Percentiles rank a stretch among this genome's conserved stretches.
These are phyloP conservation scores for Penicillium sp. DNA, from an alignment of 2,329 filamentous ascomycete species.

Conservation along the genomic window DNA sequence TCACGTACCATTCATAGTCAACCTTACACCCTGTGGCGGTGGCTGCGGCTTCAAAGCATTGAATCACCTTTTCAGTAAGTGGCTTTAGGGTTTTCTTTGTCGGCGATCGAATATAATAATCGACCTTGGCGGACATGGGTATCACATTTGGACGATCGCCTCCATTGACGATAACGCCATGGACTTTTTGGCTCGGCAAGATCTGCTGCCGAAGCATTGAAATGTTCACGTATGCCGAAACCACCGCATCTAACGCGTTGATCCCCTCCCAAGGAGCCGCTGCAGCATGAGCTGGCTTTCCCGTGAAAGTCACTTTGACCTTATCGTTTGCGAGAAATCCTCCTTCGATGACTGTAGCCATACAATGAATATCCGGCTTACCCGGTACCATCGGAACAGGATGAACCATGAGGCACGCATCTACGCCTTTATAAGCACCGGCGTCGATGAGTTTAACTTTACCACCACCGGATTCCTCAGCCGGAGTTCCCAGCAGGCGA, in stretches of 20 bases:
- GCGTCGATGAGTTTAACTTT: slow-evolving; percentile 45
- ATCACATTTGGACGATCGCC: slow-evolving; percentile 62
- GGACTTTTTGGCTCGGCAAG: slow-evolving; percentile 54
- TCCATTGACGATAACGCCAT: slow-evolving; percentile 58
- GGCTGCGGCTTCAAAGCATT: slow-evolving; percentile 39
- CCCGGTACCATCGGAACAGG: slow-evolving; percentile 32
- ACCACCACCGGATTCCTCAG: slow-evolving; percentile 41
- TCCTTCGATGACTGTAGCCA: slow-evolving; percentile 29
- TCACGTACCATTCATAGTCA: slow-evolving; percentile 29
- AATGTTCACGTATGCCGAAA: slow-evolving; percentile 51
- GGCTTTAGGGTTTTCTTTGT: slow-evolving; percentile 43
- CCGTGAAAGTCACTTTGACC: slow-evolving; percentile 48
- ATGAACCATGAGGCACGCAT: slow-evolving; percentile 48
- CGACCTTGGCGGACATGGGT: slow-evolving; percentile 52
- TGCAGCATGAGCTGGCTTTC: slow-evolving; percentile 60
- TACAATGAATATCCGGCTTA: slow-evolving; percentile 19
- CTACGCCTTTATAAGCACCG: slow-evolving; percentile 45
- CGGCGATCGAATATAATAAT: slow-evolving; percentile 50
- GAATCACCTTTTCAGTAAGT: slow-evolving; percentile 30
- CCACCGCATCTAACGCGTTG: slow-evolving; percentile 62
- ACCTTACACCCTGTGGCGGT: slow-evolving; percentile 37
- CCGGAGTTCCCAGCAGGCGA: slow-evolving; percentile 40
- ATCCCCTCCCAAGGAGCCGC: slow-evolving; percentile 61
- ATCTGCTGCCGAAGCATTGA: slow-evolving; percentile 61
- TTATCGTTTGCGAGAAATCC: slow-evolving; percentile 39